Base-by-base conservation (phyloP, 495 filamentous ascomycete genomes). In the Chaetomium tenue region DNA sequence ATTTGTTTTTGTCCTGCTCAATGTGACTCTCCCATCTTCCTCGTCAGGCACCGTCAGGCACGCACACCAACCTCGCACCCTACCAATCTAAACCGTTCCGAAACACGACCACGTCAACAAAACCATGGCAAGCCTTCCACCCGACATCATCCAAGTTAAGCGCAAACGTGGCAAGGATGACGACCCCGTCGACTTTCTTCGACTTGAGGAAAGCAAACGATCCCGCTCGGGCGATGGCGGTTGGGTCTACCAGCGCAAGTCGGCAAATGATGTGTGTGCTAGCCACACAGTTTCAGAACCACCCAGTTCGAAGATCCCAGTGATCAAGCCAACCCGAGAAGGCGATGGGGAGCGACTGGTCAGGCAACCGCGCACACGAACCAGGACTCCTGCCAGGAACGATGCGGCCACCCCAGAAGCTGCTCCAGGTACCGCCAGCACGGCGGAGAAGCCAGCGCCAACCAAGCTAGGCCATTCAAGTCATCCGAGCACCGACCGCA, bases 101-200 rank as follows among this genome's bases (percentile, higher is more conserved):
- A 50, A 28, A 47, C 18, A 37, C 13, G 30, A 46, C 28, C 65
- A 63, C 65, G 65, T 63, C 65, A 63, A 11, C 40, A 55, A 55
- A 48, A 40, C 42, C 60, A 82, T 83, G 80, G 79, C 81, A 60
- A 50, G 23, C 30, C 67, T 80, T n/a, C 82, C 83, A 12, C 83
- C 83, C 12, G 71, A 77, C 52, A 72, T 75, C 13, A 81, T 85
- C 72, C 77, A 77, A 30, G 76, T 85, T 60, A 85, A 85, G 78
- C 78, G 83, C 68, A 85, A 83, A 71, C 75, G 75, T 63, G 77
- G 75, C 28, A 76, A 70, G 13, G 82, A 84, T 30, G 83, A 84
- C 18, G 69, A 70, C 7, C 81, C 82, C 16, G 77, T 84, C 54
- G 79, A 82, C 26, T 81, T 80, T 50, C 80, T 85, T 11, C 77